phyloP scores from a whole-genome alignment of 176 grass and related monocot species.

The Hordeum marinum region DNA sequence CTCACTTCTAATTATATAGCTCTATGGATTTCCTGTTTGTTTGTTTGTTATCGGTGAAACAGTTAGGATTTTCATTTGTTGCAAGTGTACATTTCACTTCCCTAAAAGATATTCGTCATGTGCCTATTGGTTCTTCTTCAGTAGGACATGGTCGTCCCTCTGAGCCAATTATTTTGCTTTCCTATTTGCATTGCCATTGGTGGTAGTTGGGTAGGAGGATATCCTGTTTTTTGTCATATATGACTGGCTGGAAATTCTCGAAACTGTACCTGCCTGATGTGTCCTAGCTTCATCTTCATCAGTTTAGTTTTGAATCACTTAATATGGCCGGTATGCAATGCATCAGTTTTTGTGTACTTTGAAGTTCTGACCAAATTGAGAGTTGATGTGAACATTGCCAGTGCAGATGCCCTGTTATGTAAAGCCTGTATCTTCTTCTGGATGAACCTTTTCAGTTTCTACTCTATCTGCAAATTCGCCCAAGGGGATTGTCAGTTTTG shows the following conservation, averaged over 20 bases:
- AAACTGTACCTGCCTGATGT: not conserved
- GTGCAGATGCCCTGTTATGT: not conserved
- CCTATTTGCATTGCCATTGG: not conserved
- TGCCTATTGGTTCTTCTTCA: slow-evolving; percentile 7
- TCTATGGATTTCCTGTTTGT: not conserved
- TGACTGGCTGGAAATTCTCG: not conserved
- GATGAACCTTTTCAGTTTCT: not conserved
- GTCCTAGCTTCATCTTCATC: not conserved
- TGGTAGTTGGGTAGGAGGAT: slow-evolving; percentile 14
- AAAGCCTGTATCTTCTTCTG: not conserved
- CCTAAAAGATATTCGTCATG: not conserved
- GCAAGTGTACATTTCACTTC: not conserved
- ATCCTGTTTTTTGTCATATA: slow-evolving; percentile 20
- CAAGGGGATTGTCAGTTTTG: not conserved
- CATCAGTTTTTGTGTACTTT: not conserved
- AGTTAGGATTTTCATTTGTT: not conserved
- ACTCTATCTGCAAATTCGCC: not conserved
- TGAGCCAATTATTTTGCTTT: slow-evolving; percentile 12
- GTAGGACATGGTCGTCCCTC: not conserved
- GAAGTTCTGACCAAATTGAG: not conserved
- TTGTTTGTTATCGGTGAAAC: not conserved
- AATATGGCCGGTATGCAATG: not conserved
- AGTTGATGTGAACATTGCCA: not conserved
- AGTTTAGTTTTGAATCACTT: not conserved
- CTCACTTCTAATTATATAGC: not conserved